phyloP scores from a whole-genome alignment of 306 rosid genomes.

The Purshia tridentata region DNA sequence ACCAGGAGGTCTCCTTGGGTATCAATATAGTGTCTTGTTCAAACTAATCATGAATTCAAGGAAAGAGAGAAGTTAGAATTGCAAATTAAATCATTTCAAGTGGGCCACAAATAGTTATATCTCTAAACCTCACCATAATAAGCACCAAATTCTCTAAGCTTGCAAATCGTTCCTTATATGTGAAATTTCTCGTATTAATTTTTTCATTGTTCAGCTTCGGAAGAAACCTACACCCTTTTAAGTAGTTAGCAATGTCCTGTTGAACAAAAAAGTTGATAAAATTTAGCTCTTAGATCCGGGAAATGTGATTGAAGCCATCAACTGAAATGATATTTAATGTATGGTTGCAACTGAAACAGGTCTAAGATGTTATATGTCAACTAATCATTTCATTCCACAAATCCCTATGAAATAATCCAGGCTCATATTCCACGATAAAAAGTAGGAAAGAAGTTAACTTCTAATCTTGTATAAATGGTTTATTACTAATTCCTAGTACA shows the following conservation, averaged over 20 bases:
- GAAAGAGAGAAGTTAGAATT: not conserved
- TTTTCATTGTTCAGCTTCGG: slow-evolving; percentile 83
- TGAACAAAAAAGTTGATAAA: slow-evolving; percentile 8
- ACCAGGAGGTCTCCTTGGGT: slow-evolving; percentile 79
- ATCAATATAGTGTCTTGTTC: slow-evolving; percentile 53
- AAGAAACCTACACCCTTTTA: slow-evolving; percentile 67
- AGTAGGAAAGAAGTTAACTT: not conserved
- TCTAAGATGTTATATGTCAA: not conserved
- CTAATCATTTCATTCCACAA: not conserved
- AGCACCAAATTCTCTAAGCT: slow-evolving; percentile 72
- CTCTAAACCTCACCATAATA: slow-evolving; percentile 66
- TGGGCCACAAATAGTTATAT: slow-evolving; percentile 15
- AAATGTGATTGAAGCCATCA: not conserved
- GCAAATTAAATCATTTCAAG: not conserved
- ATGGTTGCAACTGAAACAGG: not conserved
- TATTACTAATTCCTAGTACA: not conserved
- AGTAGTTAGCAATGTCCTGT: slow-evolving; percentile 58
- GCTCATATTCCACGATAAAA: not conserved
- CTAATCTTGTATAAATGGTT: not conserved
- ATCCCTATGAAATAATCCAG: not conserved
- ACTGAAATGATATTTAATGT: not conserved
- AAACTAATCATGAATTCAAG: slow-evolving; percentile 42
- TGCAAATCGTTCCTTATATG: slow-evolving; percentile 65
- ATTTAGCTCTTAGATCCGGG: not conserved
- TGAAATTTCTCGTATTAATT: slow-evolving; percentile 40